Conservation (phyloP, 83 land plant species). For the Larix sibirica region DNA sequence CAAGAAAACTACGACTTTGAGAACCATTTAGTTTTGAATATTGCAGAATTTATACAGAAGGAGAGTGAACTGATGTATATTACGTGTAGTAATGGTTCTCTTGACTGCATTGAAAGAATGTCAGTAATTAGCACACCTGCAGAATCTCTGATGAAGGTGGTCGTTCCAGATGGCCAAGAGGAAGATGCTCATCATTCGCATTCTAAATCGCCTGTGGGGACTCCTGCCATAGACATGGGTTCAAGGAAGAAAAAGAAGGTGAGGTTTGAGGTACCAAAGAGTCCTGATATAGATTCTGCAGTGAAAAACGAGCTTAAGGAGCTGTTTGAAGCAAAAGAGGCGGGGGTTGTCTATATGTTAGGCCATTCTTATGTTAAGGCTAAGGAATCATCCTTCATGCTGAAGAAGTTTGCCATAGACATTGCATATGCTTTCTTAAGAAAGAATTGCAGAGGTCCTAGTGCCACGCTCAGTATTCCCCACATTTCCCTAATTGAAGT, state of each 20-base stretch:
- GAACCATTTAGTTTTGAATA: conserved; percentile 31
- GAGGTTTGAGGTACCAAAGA: conserved; percentile 52
- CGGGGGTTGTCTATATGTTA: conserved; percentile 81
- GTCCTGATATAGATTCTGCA: conserved; percentile 29
- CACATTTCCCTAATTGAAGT: conserved; percentile 82
- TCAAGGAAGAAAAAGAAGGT: conserved; percentile 38
- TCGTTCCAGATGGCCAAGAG: conserved; percentile 11
- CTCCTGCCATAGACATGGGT: not conserved
- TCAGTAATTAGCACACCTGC: not conserved
- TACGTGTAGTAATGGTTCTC: not conserved
- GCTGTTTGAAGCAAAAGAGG: conserved; percentile 68
- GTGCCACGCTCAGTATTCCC: conserved; percentile 65
- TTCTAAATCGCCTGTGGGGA: not conserved
- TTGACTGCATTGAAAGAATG: conserved; percentile 4
- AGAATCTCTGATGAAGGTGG: conserved; percentile 10
- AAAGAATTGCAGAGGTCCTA: conserved; percentile 75
- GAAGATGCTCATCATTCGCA: not conserved
- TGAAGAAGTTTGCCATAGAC: conserved; percentile 70
- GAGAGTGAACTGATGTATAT: conserved; percentile 21
- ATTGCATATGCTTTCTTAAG: conserved; percentile 67
- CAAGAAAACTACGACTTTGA: conserved; percentile 45
- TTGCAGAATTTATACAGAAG: conserved; percentile 45
- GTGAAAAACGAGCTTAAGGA: conserved; percentile 65
- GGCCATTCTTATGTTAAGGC: conserved; percentile 84
- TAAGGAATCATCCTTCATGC: conserved; percentile 46